Base-by-base conservation (phyloP, 257 asterid species). In the Penstemon barbatus region DNA sequence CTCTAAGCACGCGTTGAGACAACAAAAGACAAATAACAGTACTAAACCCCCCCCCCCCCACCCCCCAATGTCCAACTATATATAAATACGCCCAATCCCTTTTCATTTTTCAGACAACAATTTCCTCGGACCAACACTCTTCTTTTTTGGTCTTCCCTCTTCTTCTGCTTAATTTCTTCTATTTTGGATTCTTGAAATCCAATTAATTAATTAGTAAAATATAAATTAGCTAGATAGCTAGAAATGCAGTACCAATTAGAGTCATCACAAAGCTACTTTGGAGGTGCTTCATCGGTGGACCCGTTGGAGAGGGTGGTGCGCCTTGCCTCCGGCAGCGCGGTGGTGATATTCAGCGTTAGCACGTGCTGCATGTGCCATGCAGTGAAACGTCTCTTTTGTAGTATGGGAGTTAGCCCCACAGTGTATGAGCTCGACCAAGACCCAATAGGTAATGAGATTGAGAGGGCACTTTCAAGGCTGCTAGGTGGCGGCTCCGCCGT, bases 331-430 rank as follows among this genome's bases (percentile, higher is more conserved):
- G 80, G 82, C 49, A 81, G 84, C 63, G 82, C 88, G 68, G 88
- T 83, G 74, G 86, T 83, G 66, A 72, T 83, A 74, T 83, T 83
- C 79, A 83, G 86, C 75, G 3, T 80, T 2, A 83, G 88, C 77
- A 71, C 88, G 57, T 83, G 88, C 81, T 83, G 86, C 80, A 83
- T 83, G 88, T 83, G 88, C 74, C 88, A 80, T 58, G 88, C 88
- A 54, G 84, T 80, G 5, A 83, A 83, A 75, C 61, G 84, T 59
- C 84, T 83, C 3, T 83, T 83, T 66, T 81, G 83, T 38, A 80
- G 89, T 0, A 84, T 84, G 89, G 89, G 89, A 19, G 89, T 84
- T n/a, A 77, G 62, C 78, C 85, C 89, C 0, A 84, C 80, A 0
- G 89, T 84, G 0, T 75, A 79, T 9, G 89, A 84, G 86, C 82